These are phyloP conservation scores for Fusarium beomiforme DNA, from an alignment of 2,329 filamentous ascomycete species.

Conservation along the genomic window DNA sequence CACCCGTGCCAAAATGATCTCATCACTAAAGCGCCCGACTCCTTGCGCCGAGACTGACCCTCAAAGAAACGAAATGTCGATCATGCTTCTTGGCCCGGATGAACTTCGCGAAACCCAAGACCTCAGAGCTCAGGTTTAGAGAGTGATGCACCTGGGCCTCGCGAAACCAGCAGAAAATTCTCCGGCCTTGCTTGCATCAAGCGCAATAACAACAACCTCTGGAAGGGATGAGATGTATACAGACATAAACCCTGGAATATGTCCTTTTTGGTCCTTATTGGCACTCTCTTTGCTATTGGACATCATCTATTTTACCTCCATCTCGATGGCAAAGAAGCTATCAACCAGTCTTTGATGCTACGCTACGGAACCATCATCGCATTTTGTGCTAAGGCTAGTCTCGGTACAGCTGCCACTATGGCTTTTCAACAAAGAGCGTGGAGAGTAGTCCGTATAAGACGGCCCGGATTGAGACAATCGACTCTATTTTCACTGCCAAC, in stretches of 20 bases:
- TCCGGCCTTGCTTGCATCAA: accelerated
- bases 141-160: accelerated
- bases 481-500: background rate
- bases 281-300: accelerated
- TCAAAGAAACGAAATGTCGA: background rate
- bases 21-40: accelerated
- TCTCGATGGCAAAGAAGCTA: background rate
- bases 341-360: background rate
- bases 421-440: background rate
- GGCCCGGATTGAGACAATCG: accelerated
- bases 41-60: background rate
- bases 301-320: background rate
- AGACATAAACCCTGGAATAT: background rate
- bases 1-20: background rate
- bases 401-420: background rate
- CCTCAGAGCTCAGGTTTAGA: accelerated
- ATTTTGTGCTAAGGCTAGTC: background rate
- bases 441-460: background rate
- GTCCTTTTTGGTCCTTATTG: accelerated
- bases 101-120: background rate
- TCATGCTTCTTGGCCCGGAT: background rate
- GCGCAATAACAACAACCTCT: background rate
- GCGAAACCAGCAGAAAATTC: accelerated
- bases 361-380: accelerated
- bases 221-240: accelerated